A percentile compares a stretch with the other conserved stretches of the same genome.
phyloP scores from a whole-genome alignment of 768 basidiomycete genomes.

The Rhodosporidiobolus sp. region DNA sequence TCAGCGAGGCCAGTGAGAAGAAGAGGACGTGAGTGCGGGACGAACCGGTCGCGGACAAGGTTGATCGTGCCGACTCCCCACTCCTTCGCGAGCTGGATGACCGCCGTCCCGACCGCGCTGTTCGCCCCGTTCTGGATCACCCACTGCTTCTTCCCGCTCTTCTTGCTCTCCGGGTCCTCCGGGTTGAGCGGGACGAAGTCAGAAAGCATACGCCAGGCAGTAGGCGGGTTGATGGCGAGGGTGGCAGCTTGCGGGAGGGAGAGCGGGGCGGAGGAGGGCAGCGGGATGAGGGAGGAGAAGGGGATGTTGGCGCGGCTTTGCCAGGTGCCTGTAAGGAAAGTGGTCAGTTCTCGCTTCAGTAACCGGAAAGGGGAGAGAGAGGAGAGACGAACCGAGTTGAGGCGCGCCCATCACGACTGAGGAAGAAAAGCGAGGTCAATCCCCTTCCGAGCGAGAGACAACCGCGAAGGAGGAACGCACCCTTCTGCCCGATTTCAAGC shows the following conservation, averaged over 20 bases:
- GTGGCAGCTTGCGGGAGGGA: constrained; percentile 34
- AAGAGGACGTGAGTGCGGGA: no score
- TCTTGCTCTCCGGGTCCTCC: neutral
- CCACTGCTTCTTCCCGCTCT: constrained; percentile 60
- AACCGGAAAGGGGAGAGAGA: neutral
- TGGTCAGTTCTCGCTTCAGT: no score
- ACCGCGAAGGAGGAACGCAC: neutral
- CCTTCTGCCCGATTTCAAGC: constrained; percentile 37
- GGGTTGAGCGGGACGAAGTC: constrained; percentile 63
- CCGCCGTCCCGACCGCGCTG: constrained; percentile 45
- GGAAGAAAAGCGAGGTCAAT: neutral
- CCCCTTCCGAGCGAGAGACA: rapidly evolving
- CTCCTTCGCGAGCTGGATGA: constrained; percentile 59
- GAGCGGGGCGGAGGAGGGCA: constrained; percentile 11
- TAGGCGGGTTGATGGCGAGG: constrained; percentile 68
- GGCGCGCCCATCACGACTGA: constrained; percentile 42
- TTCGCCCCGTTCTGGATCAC: constrained; percentile 83
- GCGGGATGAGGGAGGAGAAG: constrained; percentile 27
- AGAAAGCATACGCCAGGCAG: constrained; percentile 76
- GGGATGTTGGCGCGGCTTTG: constrained; percentile 37
- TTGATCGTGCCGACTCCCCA: constrained; percentile 74
- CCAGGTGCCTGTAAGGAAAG: constrained; percentile 37
- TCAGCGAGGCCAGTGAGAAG: neutral
- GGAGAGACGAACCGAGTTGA: constrained; percentile 35
- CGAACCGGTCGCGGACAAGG: constrained; percentile 69